Base-by-base conservation (phyloP, 176 grass and related monocot genomes). In the Elaeis guineensis region DNA sequence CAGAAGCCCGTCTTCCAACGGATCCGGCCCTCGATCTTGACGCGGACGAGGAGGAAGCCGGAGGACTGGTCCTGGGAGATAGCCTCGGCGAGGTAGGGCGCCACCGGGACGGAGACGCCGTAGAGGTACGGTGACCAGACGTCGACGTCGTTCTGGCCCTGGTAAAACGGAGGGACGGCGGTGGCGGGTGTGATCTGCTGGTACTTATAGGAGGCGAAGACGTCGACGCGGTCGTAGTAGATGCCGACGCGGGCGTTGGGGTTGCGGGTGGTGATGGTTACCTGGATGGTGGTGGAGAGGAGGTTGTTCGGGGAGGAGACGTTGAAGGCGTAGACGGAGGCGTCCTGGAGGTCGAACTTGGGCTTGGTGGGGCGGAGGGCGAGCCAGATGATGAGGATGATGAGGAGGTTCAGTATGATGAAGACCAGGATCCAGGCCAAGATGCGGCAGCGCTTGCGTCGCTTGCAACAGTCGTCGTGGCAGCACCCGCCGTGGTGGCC, bases 1-100 rank as follows among this genome's bases (percentile, higher is more conserved):
- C 87, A 91, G 63, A 63, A 82, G 1, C 87, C 87, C 26, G 88
- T 80, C 82, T 78, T 95, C 86, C 85, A 95, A 72, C 79, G 85
- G 70, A 95, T 78, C 51, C 51, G 61, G 17, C 86, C 90, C 5
- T 80, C 73, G 32, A 35, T 2, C 32, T 35, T 35, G 32, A 35
- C 32, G 32, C 2, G 7, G 32, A 35, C 6, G 32, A 35, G 5
- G 32, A 35, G 32, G 6, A 35, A 0, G 32, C 32, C 32, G 32
- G 32, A 35, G 7, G 32, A 35, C 32, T 35, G 32, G 32, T 35
- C 32, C 32, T 35, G 32, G 32, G 32, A 6, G 32, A 35, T 6
- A 35, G 7, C 6, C 32, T 35, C 32, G 32, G 32, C 32, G 32
- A 35, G 7, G 7, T 35, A 35, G 32, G 32, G 32, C 32, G 32